Base-by-base conservation (phyloP, 1,284 basidiomycete genomes). In the Microbotryum intermedium region DNA sequence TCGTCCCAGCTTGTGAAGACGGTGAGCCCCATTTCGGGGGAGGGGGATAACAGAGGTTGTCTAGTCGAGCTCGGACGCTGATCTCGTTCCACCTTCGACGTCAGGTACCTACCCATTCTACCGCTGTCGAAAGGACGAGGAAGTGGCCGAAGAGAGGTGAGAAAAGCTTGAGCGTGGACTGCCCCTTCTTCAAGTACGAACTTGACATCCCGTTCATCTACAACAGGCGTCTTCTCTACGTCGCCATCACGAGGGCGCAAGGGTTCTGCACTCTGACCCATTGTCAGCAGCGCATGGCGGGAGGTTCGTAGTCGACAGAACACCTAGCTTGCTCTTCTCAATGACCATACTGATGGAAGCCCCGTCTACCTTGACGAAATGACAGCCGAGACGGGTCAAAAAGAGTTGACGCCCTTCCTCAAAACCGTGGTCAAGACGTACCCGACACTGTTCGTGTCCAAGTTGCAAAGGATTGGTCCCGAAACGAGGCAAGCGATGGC, bases 241-340 rank as follows among this genome's bases (percentile, higher is more conserved):
- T 94, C 6, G 90, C 89, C 1, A 91, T 90, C 76, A 95, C 90
- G 0, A 82, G 90, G 11, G 90, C 90, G 1, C 86, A 93, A 71
- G 79, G 79, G 4, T 77, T 90, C 20, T 77, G 93, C 28, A 87
- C 87, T 72, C 72, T 90, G 20, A 78, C 82, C 0, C 74, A 82
- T 67, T 54, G 63, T 1, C 30, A 50, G 10, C 44, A 45, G 23
- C 63, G 60, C 50, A 74, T 66, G 71, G 62, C 62, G 13, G 68
- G 67, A 54, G 68, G 72, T 70, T 11, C 16, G 59, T 50, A 6
- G 16, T 16, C 1, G n/a, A 39, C 34, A 39, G n/a, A 6, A 6
- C 18, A 18, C 48, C 6, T n/a, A 7, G 16, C 53, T 2, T 5
- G 26, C n/a, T 30, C 3, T 11, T 10, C 44, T 25, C 8, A 6